A percentile compares a stretch with the other conserved stretches of the same genome.
Conservation (phyloP, 495 filamentous ascomycete genomes). For the Glutinoglossum americanum region DNA sequence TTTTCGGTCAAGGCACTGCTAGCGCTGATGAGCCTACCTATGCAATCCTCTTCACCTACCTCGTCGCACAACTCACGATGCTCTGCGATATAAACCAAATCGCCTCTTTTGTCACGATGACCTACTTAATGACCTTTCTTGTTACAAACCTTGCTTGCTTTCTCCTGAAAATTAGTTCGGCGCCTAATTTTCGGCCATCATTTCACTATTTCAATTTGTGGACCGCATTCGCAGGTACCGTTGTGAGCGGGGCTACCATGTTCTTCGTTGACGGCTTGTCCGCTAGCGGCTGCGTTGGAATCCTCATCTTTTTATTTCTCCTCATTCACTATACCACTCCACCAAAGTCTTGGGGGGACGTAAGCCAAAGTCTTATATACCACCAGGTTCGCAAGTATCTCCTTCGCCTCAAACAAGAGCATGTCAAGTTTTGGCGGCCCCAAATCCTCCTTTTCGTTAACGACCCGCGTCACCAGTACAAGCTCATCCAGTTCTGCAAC, state of each 20-base stretch:
- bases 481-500: conserved; percentile 79
- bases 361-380: conserved; percentile 75
- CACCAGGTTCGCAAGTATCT: conserved; percentile 84
- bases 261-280: conserved; percentile 77
- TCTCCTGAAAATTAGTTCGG: conserved; percentile 75
- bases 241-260: conserved; percentile 61
- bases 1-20: conserved; percentile 58
- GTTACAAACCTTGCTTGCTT: conserved; percentile 76
- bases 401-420: conserved; percentile 59
- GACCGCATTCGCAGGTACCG: conserved; percentile 50
- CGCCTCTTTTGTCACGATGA: conserved; percentile 74
- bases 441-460: conserved; percentile 73
- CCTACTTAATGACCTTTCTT: conserved; percentile 52
- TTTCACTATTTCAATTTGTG: conserved; percentile 81
- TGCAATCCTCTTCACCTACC: conserved; percentile 57
- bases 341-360: conserved; percentile 78
- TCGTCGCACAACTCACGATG: conserved; percentile 60
- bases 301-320: conserved; percentile 55
- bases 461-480: conserved; percentile 53
- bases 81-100: conserved; percentile 75
- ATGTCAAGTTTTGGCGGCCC: conserved; percentile 83
- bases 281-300: conserved; percentile 49
- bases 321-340: conserved; percentile 70
- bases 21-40: conserved; percentile 54
- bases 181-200: conserved; percentile 72